These are phyloP conservation scores for Colletotrichum echinochloae DNA, from an alignment of 2,329 filamentous ascomycete species.

Conservation along the genomic window DNA sequence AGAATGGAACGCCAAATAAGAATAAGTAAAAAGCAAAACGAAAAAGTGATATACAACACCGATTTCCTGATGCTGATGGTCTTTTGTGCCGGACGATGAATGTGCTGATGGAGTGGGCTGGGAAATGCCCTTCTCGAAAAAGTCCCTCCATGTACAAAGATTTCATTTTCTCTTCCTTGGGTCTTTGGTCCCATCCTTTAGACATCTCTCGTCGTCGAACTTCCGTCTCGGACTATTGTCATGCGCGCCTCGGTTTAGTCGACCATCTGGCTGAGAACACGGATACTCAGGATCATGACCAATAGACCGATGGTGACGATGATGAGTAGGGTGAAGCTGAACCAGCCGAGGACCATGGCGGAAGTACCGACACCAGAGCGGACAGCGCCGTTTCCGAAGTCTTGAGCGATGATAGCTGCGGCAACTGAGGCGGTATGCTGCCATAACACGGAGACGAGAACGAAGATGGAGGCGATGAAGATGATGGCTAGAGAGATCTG, in stretches of 20 bases:
- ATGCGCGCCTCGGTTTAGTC: conserved; percentile 16
- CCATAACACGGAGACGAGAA: conserved; percentile 83
- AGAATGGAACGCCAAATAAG: conserved; percentile 24
- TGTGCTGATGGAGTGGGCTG: conserved; percentile 18
- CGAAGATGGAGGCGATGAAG: conserved; percentile 79
- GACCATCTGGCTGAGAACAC: conserved; percentile 75
- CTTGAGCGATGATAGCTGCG: conserved; percentile 91
- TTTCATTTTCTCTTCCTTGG: not conserved
- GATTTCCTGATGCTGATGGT: conserved; percentile 34
- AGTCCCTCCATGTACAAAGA: conserved; percentile 28
- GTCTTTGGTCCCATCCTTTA: conserved; percentile 23
- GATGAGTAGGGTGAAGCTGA: conserved; percentile 92
- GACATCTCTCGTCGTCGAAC: conserved; percentile 4
- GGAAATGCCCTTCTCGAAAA: conserved; percentile 1
- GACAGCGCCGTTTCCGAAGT: conserved; percentile 90
- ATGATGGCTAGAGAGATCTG: conserved; percentile 95
- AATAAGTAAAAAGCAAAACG: conserved; percentile 26
- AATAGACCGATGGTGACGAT: conserved; percentile 95
- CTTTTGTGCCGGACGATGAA: conserved; percentile 31
- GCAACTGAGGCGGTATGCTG: conserved; percentile 97
- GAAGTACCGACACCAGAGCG: conserved; percentile 89
- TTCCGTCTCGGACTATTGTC: conserved; percentile 1
- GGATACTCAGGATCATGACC: conserved; percentile 96
- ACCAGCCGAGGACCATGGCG: conserved; percentile 98
- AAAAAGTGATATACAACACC: conserved; percentile 35